These are phyloP conservation scores for Aspergillus hortae DNA, from an alignment of 2,329 filamentous ascomycete species.

Conservation along the genomic window DNA sequence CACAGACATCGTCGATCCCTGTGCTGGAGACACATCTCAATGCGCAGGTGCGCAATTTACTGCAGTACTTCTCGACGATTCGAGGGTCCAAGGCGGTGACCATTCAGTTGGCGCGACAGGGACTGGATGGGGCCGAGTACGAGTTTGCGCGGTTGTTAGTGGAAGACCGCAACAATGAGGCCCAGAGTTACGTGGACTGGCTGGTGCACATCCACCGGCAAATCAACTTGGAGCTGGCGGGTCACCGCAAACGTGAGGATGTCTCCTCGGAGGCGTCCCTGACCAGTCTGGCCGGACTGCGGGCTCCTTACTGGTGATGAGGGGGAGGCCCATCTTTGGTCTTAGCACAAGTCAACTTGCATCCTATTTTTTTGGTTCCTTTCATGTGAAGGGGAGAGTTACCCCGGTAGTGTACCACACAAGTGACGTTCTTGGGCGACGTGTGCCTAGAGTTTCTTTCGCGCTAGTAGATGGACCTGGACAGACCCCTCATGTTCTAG, in stretches of 20 bases:
- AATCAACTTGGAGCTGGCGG: conserved; percentile 76
- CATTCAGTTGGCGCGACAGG: conserved; percentile 86
- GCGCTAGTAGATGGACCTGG: not conserved
- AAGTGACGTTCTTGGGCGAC: not conserved
- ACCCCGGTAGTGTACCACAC: not conserved
- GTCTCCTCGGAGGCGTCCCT: conserved; percentile 40
- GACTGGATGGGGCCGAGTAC: conserved; percentile 90
- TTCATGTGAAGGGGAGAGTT: conserved; percentile 3
- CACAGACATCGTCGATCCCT: conserved; percentile 75
- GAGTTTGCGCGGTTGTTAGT: conserved; percentile 90
- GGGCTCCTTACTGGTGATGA: conserved; percentile 43
- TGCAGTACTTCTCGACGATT: conserved; percentile 77
- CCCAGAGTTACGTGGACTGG: conserved; percentile 98
- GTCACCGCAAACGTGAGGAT: conserved; percentile 48
- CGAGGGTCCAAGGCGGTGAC: conserved; percentile 84
- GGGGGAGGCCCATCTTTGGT: not conserved
- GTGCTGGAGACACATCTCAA: conserved; percentile 89
- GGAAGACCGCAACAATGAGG: conserved; percentile 96
- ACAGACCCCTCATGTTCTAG: not conserved
- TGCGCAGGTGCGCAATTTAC: conserved; percentile 87
- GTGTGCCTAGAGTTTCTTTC: not conserved
- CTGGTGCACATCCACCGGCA: conserved; percentile 90
- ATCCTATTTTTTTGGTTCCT: conserved; percentile 20
- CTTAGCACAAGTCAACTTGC: not conserved
- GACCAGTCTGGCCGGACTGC: conserved; percentile 44